Conservation (phyloP, 139 green algal genomes). For the Chlorella sp. region DNA sequence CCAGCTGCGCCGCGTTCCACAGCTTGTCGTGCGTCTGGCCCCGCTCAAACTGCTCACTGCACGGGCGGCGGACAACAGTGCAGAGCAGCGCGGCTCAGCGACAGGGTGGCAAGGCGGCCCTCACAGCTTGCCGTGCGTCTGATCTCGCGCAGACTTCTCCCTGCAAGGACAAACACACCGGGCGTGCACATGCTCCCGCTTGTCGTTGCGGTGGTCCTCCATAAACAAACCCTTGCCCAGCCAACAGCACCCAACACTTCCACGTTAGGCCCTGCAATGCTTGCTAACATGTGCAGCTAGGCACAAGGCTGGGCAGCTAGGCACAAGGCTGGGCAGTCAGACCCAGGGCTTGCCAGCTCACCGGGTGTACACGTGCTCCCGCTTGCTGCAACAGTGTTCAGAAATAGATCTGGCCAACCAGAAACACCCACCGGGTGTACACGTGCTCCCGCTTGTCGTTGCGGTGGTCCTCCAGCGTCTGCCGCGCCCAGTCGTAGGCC, state of each 20-base stretch:
- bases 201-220: slow-evolving; percentile 76
- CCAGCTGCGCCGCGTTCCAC: slow-evolving; percentile 95
- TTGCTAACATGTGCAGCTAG: too few species aligned
- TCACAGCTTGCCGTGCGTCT: slow-evolving; percentile 96
- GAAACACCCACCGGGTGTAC: slow-evolving; percentile 83
- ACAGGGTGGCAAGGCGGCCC: slow-evolving; percentile 48
- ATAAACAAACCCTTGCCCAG: too few species aligned
- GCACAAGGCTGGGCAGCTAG: too few species aligned
- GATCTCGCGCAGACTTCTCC: slow-evolving; percentile 83
- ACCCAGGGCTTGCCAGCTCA: too few species aligned
- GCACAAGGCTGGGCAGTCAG: too few species aligned
- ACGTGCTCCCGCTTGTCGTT: slow-evolving; percentile 77
- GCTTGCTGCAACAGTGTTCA: too few species aligned
- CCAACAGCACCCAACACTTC: too few species aligned
- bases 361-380: slow-evolving; percentile 77
- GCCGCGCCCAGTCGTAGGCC: slow-evolving; percentile 83
- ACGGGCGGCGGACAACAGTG: background rate
- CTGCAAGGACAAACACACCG: slow-evolving; percentile 24
- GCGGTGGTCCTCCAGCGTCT: slow-evolving; percentile 80
- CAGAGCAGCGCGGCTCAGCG: too few species aligned
- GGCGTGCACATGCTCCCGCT: slow-evolving; percentile 77
- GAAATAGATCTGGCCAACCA: too few species aligned
- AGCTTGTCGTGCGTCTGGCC: slow-evolving; percentile 94
- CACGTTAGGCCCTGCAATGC: too few species aligned
- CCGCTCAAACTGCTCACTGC: slow-evolving; percentile 82